Percentiles rank a stretch among this genome's conserved stretches.
phyloP scores from a whole-genome alignment of 2,329 filamentous ascomycete genomes.

The Penicillium sp. region DNA sequence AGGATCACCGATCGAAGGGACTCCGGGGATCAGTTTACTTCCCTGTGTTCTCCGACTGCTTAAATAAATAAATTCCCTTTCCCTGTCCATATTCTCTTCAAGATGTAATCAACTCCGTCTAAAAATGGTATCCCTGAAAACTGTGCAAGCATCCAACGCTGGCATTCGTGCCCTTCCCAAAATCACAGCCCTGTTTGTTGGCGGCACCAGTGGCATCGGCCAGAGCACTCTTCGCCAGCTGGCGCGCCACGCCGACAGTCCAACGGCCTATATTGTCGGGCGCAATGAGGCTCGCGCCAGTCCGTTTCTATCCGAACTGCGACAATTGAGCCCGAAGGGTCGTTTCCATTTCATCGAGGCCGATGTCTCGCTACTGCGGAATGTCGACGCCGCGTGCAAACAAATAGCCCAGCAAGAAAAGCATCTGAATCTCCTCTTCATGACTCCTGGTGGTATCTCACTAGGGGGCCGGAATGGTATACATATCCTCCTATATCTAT shows the following conservation, averaged over 20 bases:
- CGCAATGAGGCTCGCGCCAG: slow-evolving; percentile 44
- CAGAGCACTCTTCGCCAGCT: slow-evolving; percentile 55
- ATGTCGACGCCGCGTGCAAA: slow-evolving; percentile 56
- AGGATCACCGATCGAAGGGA: too few relatives aligned
- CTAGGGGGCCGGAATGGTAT: slow-evolving; percentile 18
- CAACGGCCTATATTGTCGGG: slow-evolving; percentile 59
- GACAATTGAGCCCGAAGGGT: slow-evolving; percentile 49
- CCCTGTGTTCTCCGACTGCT: too few relatives aligned
- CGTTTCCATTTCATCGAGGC: slow-evolving; percentile 54
- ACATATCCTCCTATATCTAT: neutral
- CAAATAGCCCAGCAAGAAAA: slow-evolving; percentile 45
- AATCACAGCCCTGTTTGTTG: slow-evolving; percentile 55
- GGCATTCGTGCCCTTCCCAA: too few relatives aligned
- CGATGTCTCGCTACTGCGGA: slow-evolving; percentile 57
- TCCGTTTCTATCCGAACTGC: slow-evolving; percentile 49
- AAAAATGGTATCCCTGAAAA: too few relatives aligned
- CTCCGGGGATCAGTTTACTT: too few relatives aligned
- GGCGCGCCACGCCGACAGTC: slow-evolving; percentile 44
- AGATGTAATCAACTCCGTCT: too few relatives aligned
- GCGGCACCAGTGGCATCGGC: slow-evolving; percentile 62
- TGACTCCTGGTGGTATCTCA: slow-evolving; percentile 29
- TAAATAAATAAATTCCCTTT: too few relatives aligned
- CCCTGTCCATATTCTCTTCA: too few relatives aligned
- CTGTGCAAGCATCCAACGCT: too few relatives aligned
- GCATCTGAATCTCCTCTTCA: slow-evolving; percentile 33